These are phyloP conservation scores for Funneliformis mosseae DNA, from an alignment of 192 early-diverging fungal species.

Conservation along the genomic window DNA sequence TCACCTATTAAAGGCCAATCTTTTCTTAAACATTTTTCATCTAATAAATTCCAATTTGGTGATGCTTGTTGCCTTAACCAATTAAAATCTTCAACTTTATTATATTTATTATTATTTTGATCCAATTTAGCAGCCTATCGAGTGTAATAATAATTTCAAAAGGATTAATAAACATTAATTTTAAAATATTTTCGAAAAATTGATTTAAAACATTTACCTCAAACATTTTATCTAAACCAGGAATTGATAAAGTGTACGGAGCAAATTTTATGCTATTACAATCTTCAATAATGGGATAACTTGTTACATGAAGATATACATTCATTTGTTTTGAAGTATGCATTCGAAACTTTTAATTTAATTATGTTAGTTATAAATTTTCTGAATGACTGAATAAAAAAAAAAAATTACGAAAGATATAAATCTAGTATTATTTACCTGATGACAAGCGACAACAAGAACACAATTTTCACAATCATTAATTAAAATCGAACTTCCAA, in stretches of 20 bases:
- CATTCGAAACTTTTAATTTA: slow-evolving; percentile 69
- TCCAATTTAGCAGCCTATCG: slow-evolving; percentile 39
- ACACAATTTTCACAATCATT: slow-evolving; percentile 65
- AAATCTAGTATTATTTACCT: slow-evolving; percentile 52
- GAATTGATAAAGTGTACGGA: slow-evolving; percentile 49
- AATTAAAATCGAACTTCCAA: slow-evolving; percentile 73
- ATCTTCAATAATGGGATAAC: slow-evolving; percentile 87
- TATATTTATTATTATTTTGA: slow-evolving; percentile 51
- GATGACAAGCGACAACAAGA: slow-evolving; percentile 72
- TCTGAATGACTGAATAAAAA: not conserved
- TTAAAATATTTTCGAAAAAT: not conserved
- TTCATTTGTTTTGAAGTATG: slow-evolving; percentile 69
- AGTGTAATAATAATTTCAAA: not conserved
- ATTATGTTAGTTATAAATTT: not conserved
- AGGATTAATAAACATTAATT: not conserved
- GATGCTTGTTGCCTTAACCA: slow-evolving; percentile 80
- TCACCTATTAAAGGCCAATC: slow-evolving; percentile 18
- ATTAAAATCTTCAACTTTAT: slow-evolving; percentile 87
- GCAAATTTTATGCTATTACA: slow-evolving; percentile 72
- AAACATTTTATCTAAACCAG: slow-evolving; percentile 40
- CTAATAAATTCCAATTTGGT: slow-evolving; percentile 72
- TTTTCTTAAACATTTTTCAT: not conserved
- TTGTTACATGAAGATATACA: slow-evolving; percentile 69
- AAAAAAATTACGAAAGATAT: not conserved
- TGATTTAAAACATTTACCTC: slow-evolving; percentile 29